These are phyloP conservation scores for Bacterosira constricta DNA, from an alignment of 108 stramenopile species.

Conservation along the genomic window DNA sequence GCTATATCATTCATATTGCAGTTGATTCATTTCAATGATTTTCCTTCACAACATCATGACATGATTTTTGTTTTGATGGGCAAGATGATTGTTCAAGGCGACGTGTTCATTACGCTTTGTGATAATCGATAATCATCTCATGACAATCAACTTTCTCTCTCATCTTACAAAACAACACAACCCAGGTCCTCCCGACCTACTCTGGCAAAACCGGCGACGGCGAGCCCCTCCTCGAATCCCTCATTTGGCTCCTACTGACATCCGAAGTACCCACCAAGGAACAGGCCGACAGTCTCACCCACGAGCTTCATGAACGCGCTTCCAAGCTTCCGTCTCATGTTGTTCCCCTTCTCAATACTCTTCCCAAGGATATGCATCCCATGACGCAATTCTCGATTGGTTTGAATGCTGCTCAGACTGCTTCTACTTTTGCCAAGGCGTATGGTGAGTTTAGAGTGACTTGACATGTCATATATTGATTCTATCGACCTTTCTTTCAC, in stretches of 20 bases:
- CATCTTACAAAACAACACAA: neutral
- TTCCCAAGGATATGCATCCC: constrained; percentile 99
- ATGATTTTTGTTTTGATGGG: no score
- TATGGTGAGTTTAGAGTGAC: constrained; percentile 71
- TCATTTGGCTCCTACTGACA: constrained; percentile 97
- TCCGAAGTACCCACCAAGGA: constrained; percentile 97
- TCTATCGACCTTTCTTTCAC: no score
- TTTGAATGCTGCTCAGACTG: constrained; percentile 92
- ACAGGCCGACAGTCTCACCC: constrained; percentile 93
- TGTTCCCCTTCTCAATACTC: constrained; percentile 86
- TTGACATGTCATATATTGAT: no score
- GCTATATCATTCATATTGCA: no score
- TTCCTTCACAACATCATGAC: no score
- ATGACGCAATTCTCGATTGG: constrained; percentile 98
- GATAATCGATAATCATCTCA: no score
- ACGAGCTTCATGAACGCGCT: constrained; percentile 88
- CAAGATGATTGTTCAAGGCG: no score
- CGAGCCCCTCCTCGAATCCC: constrained; percentile 95
- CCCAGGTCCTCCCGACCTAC: constrained; percentile 88
- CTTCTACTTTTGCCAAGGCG: constrained; percentile 93
- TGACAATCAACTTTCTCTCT: no score
- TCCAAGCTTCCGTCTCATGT: constrained; percentile 92
- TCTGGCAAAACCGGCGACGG: constrained; percentile 90
- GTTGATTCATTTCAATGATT: no score
- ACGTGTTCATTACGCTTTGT: no score